Base-by-base conservation (phyloP, 495 filamentous ascomycete genomes). In the Penicillium cataractarum region DNA sequence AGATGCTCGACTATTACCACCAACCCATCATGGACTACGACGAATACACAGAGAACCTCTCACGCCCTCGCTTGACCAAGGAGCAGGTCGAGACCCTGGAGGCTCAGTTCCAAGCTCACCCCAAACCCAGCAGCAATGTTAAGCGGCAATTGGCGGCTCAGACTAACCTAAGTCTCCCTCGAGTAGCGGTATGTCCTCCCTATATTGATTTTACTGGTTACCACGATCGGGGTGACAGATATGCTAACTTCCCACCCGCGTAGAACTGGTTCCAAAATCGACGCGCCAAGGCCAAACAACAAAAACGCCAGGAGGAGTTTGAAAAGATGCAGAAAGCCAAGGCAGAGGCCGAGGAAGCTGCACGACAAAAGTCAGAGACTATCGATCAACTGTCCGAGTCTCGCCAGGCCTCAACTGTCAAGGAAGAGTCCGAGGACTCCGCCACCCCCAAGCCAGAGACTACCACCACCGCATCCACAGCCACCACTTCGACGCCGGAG, bases 261-360 rank as follows among this genome's bases (percentile, higher is more conserved):
- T 58, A 95, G 92, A 94, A 94, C 67, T 95, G 92, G 92, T 96
- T 94, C 74, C 92, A 96, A 72, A 96, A 95, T 72, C 84, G 92
- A 55, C 87, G 92, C 40, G 90, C 90, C 57, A 92, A 93, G 71
- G 89, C 89, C 32, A 93, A 92, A 78, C 87, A 91, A 65, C 86
- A 92, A 69, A 87, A 81, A 69, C 85, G 87, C 71, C 87, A 89
- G 70, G 85, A 88, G 70, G 88, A 92, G 68, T 87, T 71, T 74
- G 79, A 80, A 68, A 76, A 76, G 53, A 78, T 85, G 71, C 84
- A 86, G 65, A 81, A 82, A 60, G 83, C 83, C 58, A 83, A 85
- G 68, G 75, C 75, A 9, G 74, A 80, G 59, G 74, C 78, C 8
- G 76, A 80, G 59, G 77, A 80, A 48, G 74, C 75, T 55, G 71